phyloP scores from a whole-genome alignment of 129 eudicot species.

The Centaurea solstitialis region DNA sequence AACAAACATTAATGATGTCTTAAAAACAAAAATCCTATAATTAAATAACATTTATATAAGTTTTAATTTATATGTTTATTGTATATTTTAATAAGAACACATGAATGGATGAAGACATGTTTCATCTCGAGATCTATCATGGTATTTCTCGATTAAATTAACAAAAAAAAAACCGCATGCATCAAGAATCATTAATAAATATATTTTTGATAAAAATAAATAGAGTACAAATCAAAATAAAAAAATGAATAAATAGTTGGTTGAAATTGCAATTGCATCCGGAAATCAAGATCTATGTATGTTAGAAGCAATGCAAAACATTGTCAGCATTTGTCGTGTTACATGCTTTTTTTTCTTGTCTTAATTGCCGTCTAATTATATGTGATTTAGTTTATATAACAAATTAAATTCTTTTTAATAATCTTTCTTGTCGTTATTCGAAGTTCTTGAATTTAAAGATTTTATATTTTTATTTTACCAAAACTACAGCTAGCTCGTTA shows the following conservation, averaged over 20 bases:
- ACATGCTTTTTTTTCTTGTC: conserved; percentile 15
- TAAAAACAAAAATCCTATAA: neutral
- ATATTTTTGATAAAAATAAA: no score
- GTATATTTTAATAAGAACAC: conserved; percentile 4
- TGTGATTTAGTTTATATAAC: neutral
- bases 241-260: no score
- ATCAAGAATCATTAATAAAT: neutral
- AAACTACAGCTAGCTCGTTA: neutral
- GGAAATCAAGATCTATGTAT: conserved; percentile 40
- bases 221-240: no score
- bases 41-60: neutral
- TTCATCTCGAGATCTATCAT: conserved; percentile 24
- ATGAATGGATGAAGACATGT: conserved; percentile 23
- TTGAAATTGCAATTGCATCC: conserved; percentile 23
- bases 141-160: conserved; percentile 5
- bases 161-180: conserved; percentile 1
- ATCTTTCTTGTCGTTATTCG: neutral
- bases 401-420: neutral
- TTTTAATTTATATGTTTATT: neutral
- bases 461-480: neutral
- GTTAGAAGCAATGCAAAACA: conserved; percentile 29
- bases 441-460: neutral
- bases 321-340: conserved; percentile 41
- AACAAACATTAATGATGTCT: conserved; percentile 8
- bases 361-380: conserved; percentile 9